Base-by-base conservation (phyloP, 73 alveolate species). In the Breviolum minutum region DNA sequence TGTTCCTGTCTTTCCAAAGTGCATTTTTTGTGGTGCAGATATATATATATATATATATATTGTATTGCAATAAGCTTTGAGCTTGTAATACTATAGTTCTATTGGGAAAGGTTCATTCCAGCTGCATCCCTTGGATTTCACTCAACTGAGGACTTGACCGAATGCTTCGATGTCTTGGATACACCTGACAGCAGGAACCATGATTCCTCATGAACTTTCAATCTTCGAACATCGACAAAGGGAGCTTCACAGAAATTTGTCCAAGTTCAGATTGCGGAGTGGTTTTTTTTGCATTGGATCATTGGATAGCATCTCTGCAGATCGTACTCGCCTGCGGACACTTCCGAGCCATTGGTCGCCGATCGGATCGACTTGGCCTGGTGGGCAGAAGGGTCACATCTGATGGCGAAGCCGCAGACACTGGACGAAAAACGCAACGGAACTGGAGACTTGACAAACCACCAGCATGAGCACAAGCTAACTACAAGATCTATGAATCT, bases 331-430 rank as follows among this genome's bases (percentile, higher is more conserved):
- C 87, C 62, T 79, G 87, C 98, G 11, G 98, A 92, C 63, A 48
- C 84, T 68, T 92, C 98, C 60, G 98, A 92, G 73, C 98, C 98
- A 19, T 63, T 66, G 77, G 66, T 63, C 9, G 80, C 76, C 12
- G 98, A 92, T n/a, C 98, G 89, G 63, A 92, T 92, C 20, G 98
- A 92, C 80, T 92, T 92, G 40, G 97, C 97, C 97, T 90, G 62
- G 32, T 30, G 30, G 79, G 27, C 26, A 60, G 54, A 26, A 16
- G 30, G 87, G 30, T 29, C 61, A 7, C n/a, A 4, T n/a, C n/a
- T 68, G 77, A 14, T 68, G 77, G 17, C 4, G 17, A 22, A 14
- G n/a, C 77, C 77, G 8, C 77, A 14, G 6, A 68, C n/a, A 14
- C 24, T 4, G 3, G 54, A 40, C 54, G 54, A 40, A 40, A 40